Percentiles rank a stretch among this genome's conserved stretches.
phyloP scores from a whole-genome alignment of 306 rosid species.

The Oemleria cerasiformis region DNA sequence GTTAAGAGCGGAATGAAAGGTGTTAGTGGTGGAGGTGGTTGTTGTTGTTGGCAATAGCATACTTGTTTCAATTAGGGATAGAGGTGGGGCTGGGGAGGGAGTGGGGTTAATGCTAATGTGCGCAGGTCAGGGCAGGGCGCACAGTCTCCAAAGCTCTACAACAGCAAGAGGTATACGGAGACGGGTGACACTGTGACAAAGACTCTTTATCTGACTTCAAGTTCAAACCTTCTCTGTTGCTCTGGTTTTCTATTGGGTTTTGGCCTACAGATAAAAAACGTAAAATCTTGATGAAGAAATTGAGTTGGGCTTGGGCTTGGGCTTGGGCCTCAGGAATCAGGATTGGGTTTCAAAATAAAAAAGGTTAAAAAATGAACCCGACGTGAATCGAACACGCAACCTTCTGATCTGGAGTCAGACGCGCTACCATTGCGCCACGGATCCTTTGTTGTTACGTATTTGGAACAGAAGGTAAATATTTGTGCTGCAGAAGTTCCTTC shows the following conservation, averaged over 20 bases:
- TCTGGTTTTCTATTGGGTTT: not conserved
- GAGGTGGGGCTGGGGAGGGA: not conserved
- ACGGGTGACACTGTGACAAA: no score
- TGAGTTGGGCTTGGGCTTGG: not conserved
- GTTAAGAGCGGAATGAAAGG: not conserved
- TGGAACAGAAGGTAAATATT: no score
- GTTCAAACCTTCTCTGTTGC: not conserved
- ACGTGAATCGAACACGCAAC: slow-evolving; percentile 38
- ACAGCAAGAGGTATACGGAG: no score
- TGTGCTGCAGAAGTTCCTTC: no score
- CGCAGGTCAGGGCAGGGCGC: not conserved
- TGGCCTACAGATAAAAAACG: no score
- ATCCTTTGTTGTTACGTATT: slow-evolving; percentile 13
- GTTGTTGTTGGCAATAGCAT: not conserved
- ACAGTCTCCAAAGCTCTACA: no score
- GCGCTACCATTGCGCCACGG: slow-evolving; percentile 48
- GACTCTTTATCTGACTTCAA: not conserved
- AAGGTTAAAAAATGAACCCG: not conserved
- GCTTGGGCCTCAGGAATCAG: not conserved
- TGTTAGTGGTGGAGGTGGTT: slow-evolving; percentile 6
- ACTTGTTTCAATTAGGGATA: not conserved
- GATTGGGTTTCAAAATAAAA: not conserved
- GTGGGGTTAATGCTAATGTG: slow-evolving; percentile 11
- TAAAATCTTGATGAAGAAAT: no score
- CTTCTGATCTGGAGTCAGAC: slow-evolving; percentile 50